Base-by-base conservation (phyloP, 352 stramenopile genomes). In the Phytophthora litchii region DNA sequence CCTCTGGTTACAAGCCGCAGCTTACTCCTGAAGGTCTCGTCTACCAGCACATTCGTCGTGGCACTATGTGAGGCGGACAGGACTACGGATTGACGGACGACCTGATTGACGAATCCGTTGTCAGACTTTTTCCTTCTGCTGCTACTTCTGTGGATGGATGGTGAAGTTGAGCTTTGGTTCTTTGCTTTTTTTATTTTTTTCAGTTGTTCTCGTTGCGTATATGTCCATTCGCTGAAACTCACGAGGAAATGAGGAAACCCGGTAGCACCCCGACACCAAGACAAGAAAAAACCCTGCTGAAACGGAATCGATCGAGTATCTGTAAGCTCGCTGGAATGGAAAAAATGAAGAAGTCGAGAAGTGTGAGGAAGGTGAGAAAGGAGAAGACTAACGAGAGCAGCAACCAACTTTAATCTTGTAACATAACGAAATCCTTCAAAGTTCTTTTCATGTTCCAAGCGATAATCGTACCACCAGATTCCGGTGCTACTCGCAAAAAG, bases 1-100 rank as follows among this genome's bases (percentile, higher is more conserved):
- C 57, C 16, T 63, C 70, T 14, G 54, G 54, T 9, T 68, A 60
- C 42, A 72, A 72, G 48, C 44, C 47, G 21, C 70, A 82, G 35
- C 60, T 85, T 32, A 81, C 69, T 25, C 66, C 80, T 0, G 80
- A 88, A 47, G 66, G 67, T 23, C 65, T 86, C 36, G 60, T 76
- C 14, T 87, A 92, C 67, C 77, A 86, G 61, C 80, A 92, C 59
- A 78, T 91, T 25, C 83, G 80, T 37, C 80, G 83, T 16, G 83
- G 79, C 43, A 92, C 83, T 3, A 89, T 92, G 79, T 92, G 76
- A 87, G 38, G 20, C 3, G 36, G 29, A 27, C 10, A 31, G 16
- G 32, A 23, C n/a, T 1, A 46, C 23, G 23, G 23, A 27, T 5
- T 27, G 7, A 51, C 4, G 17, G 43, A 42, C 11, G 17, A 19